Conservation (phyloP, 495 filamentous ascomycete species). For the Haplographium delicatum region DNA sequence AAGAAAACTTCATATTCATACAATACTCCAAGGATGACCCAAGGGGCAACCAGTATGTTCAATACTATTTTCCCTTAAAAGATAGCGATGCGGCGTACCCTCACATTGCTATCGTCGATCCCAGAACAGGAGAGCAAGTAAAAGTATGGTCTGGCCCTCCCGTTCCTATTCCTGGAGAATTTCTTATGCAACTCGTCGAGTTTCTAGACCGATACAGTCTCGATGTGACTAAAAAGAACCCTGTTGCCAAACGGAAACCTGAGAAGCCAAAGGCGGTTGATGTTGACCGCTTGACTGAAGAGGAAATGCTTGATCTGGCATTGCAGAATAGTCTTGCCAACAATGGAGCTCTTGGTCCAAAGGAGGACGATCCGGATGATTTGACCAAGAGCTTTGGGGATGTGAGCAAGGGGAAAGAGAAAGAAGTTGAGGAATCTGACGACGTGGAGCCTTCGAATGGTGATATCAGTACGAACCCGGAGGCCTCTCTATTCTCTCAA, state of each 20-base stretch:
- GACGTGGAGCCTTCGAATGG: constrained; percentile 5
- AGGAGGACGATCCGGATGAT: constrained; percentile 70
- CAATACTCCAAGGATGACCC: constrained; percentile 83
- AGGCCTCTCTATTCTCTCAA: constrained; percentile 47
- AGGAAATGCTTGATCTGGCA: constrained; percentile 93
- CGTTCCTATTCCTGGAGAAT: constrained; percentile 69
- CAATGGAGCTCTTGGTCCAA: constrained; percentile 30
- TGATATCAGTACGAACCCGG: constrained; percentile 12
- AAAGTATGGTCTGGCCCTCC: constrained; percentile 90
- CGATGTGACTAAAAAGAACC: constrained; percentile 81
- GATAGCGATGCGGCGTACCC: constrained; percentile 69
- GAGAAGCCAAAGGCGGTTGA: constrained; percentile 63
- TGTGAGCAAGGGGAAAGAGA: constrained; percentile 56
- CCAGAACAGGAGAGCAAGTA: constrained; percentile 92
- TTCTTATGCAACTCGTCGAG: constrained; percentile 86
- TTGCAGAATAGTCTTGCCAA: constrained; percentile 73
- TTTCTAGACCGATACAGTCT: constrained; percentile 95
- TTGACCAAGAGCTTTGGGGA: constrained; percentile 63
- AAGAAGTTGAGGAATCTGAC: constrained; percentile 32
- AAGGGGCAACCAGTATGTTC: constrained; percentile 69
- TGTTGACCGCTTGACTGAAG: constrained; percentile 87
- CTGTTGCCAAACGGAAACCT: constrained; percentile 74
- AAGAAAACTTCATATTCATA: constrained; percentile 91
- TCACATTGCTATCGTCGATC: constrained; percentile 93
- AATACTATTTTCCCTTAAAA: constrained; percentile 79